A percentile compares a stretch with the other conserved stretches of the same genome.
These are phyloP conservation scores for Schizophyllum amplum DNA, from an alignment of 1,284 basidiomycete genomes.

Conservation along the genomic window DNA sequence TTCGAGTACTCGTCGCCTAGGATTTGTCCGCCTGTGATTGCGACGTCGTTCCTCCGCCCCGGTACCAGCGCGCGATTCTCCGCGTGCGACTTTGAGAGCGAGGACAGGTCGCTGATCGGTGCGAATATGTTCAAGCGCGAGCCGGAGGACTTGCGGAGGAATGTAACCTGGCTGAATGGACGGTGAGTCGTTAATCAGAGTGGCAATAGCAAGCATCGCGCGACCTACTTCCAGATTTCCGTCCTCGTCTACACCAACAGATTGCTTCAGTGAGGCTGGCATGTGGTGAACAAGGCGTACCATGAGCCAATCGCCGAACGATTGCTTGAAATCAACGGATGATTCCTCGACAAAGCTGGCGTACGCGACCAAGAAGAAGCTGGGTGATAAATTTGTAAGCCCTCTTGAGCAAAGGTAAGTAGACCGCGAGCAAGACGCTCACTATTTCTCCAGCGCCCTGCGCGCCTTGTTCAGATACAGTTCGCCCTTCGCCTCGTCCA, in stretches of 20 bases:
- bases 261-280: slow-evolving; percentile 4
- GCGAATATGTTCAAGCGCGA: slow-evolving; percentile 82
- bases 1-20: slow-evolving; percentile 92
- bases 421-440: slow-evolving; percentile 15
- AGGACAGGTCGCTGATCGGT: slow-evolving; percentile 81
- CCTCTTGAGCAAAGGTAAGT: not conserved
- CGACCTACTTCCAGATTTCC: slow-evolving; percentile 88
- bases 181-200: not conserved
- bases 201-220: slow-evolving; percentile 3
- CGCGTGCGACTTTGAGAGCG: slow-evolving; percentile 59
- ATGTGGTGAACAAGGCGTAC: slow-evolving; percentile 27
- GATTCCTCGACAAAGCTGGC: slow-evolving; percentile 82
- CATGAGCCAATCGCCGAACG: slow-evolving; percentile 85
- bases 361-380: slow-evolving; percentile 94
- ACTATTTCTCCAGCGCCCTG: slow-evolving; percentile 80
- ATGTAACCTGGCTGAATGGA: slow-evolving; percentile 66
- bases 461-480: slow-evolving; percentile 53
- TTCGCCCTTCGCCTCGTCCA: slow-evolving; percentile 59
- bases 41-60: slow-evolving; percentile 67
- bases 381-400: slow-evolving; percentile 20
- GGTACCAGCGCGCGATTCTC: slow-evolving; percentile 47
- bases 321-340: slow-evolving; percentile 52
- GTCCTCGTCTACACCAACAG: slow-evolving; percentile 52
- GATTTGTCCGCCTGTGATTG: slow-evolving; percentile 77
- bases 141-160: slow-evolving; percentile 72